A percentile compares a stretch with the other conserved stretches of the same genome.
Evolutionary conservation across 169 alveolate genomes (phyloP).

Genomic region (Eimeria acervulina): DNA sequence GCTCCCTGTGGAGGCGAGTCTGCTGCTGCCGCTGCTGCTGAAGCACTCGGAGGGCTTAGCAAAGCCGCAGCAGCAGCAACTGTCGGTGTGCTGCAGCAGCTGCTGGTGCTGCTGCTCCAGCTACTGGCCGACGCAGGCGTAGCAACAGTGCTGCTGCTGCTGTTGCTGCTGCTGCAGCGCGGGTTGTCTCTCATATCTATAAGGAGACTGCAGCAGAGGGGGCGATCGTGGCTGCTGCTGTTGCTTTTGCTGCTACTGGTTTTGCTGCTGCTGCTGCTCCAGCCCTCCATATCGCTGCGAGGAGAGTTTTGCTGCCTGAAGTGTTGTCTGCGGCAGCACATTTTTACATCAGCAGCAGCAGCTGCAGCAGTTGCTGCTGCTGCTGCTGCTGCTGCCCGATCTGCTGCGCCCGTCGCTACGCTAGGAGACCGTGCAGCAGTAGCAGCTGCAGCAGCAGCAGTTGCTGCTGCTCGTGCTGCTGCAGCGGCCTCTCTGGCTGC

Average conservation of each 20-base stretch:
- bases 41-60: background rate
- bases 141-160: background rate
- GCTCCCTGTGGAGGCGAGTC: background rate
- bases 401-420: too few relatives aligned
- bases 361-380: slow-evolving; percentile 5
- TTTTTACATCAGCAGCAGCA: background rate
- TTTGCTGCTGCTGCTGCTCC: slow-evolving; percentile 15
- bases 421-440: background rate
- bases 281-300: background rate
- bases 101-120: slow-evolving; percentile 53
- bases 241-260: background rate
- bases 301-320: background rate
- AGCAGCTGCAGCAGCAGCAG: slow-evolving; percentile 36
- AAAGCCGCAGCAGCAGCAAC: slow-evolving; percentile 3
- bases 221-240: slow-evolving; percentile 13
- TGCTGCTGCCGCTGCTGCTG: slow-evolving; percentile 2
- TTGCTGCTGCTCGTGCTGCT: slow-evolving; percentile 54
- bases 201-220: slow-evolving; percentile 37
- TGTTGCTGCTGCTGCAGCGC: slow-evolving; percentile 34
- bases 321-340: slow-evolving; percentile 57
- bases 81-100: background rate
- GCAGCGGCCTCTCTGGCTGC: slow-evolving; percentile 15
- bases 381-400: background rate
- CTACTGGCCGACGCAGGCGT: background rate
- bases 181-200: slow-evolving; percentile 58